Evolutionary conservation across 768 basidiomycete species (phyloP).

Genomic region (Rhodotorula sphaerocarpa): DNA sequence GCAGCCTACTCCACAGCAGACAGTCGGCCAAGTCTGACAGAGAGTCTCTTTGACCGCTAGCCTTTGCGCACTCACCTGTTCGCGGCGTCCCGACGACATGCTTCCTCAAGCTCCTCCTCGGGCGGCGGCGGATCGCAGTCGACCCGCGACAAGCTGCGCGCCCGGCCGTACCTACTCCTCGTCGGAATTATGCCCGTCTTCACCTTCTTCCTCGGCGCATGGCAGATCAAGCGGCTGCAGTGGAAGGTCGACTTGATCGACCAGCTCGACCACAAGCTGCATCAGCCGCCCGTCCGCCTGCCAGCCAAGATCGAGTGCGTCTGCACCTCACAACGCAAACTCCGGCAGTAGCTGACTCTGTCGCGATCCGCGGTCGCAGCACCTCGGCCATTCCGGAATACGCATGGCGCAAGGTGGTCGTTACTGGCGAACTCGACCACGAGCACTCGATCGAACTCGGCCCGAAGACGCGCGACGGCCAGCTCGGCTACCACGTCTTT

Average conservation of each 20-base stretch:
- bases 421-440: slow-evolving; percentile 72
- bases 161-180: slow-evolving; percentile 29
- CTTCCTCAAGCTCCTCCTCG: slow-evolving; percentile 10
- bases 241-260: slow-evolving; percentile 95
- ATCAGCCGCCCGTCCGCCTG: slow-evolving; percentile 64
- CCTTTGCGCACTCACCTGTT: too few relatives aligned
- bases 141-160: slow-evolving; percentile 26
- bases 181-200: slow-evolving; percentile 56
- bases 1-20: too few relatives aligned
- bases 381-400: slow-evolving; percentile 77
- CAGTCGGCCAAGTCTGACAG: too few relatives aligned
- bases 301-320: slow-evolving; percentile 79
- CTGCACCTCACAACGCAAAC: background rate
- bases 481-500: slow-evolving; percentile 75
- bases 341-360: too few relatives aligned
- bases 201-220: slow-evolving; percentile 79
- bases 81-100: slow-evolving; percentile 1
- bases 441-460: slow-evolving; percentile 68
- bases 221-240: slow-evolving; percentile 85
- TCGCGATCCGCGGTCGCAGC: slow-evolving; percentile 47
- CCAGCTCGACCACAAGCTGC: slow-evolving; percentile 81
- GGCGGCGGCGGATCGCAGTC: slow-evolving; percentile 1
- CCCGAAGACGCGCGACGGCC: slow-evolving; percentile 81
- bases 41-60: too few relatives aligned
- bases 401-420: slow-evolving; percentile 70